Evolutionary conservation across 2,329 filamentous ascomycete species (phyloP).

Genomic region (Parascedosporium putredinis): DNA sequence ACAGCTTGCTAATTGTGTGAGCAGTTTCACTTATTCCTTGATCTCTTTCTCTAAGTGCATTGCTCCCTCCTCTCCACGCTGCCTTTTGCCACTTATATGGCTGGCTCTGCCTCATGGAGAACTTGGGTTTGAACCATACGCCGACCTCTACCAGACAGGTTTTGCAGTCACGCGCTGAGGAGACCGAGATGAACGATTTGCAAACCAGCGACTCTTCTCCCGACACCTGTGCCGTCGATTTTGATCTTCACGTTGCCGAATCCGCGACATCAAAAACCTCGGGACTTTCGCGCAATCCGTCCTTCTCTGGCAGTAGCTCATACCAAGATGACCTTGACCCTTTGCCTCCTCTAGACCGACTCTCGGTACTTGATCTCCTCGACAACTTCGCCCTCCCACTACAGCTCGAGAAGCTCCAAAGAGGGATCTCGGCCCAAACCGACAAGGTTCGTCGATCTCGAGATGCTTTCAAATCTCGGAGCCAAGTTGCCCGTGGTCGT

Average conservation of each 20-base stretch:
- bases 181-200: neutral
- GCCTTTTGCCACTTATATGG: no score
- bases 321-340: slow-evolving; percentile 82
- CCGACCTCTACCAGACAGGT: no score
- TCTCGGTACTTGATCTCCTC: slow-evolving; percentile 85
- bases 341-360: slow-evolving; percentile 77
- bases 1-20: no score
- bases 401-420: slow-evolving; percentile 83
- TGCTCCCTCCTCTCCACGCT: no score
- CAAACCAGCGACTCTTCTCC: slow-evolving; percentile 16
- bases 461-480: slow-evolving; percentile 66
- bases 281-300: slow-evolving; percentile 62
- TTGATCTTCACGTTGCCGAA: slow-evolving; percentile 41
- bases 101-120: no score
- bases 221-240: slow-evolving; percentile 25
- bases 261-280: slow-evolving; percentile 38
- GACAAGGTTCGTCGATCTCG: slow-evolving; percentile 76
- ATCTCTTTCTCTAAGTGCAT: no score
- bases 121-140: no score
- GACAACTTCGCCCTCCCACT: slow-evolving; percentile 89
- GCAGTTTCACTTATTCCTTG: no score
- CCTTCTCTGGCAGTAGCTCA: slow-evolving; percentile 75
- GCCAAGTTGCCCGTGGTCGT: slow-evolving; percentile 70
- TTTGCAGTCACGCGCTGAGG: no score
- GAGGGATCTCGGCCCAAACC: slow-evolving; percentile 69